phyloP scores from a whole-genome alignment of 306 rosid species.

The Corylus heterophylla region DNA sequence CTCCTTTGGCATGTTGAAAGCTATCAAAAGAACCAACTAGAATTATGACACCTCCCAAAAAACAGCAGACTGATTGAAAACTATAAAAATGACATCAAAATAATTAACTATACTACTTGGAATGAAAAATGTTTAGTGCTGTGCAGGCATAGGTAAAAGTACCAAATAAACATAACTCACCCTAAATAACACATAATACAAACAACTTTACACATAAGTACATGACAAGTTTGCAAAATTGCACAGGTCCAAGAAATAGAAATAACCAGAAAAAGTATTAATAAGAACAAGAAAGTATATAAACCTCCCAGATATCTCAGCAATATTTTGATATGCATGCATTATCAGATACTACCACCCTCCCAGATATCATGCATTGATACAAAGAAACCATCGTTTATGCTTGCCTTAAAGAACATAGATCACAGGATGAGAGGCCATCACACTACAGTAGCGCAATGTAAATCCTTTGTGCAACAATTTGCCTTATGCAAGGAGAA shows the following conservation, averaged over 20 bases:
- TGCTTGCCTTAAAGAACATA: background rate
- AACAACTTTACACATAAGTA: background rate
- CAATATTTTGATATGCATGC: background rate
- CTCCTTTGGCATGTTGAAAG: slow-evolving; percentile 79
- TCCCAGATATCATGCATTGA: no score
- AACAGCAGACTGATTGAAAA: background rate
- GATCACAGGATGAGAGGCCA: background rate
- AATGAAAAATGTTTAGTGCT: background rate
- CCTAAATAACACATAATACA: background rate
- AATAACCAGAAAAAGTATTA: background rate
- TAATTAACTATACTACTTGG: background rate
- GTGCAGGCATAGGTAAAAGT: background rate
- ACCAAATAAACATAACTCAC: background rate
- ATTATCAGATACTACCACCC: background rate
- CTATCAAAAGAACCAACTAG: slow-evolving; percentile 4
- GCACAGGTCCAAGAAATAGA: background rate
- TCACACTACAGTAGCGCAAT: no score
- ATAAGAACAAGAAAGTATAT: background rate
- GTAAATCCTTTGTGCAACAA: background rate
- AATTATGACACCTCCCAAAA: background rate
- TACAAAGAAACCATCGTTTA: background rate
- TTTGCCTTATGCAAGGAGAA: background rate
- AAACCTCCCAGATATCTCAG: background rate
- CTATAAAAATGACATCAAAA: background rate
- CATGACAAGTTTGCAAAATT: background rate